These are phyloP conservation scores for Coniochaeta sp. DNA, from an alignment of 2,329 filamentous ascomycete species.

Conservation along the genomic window DNA sequence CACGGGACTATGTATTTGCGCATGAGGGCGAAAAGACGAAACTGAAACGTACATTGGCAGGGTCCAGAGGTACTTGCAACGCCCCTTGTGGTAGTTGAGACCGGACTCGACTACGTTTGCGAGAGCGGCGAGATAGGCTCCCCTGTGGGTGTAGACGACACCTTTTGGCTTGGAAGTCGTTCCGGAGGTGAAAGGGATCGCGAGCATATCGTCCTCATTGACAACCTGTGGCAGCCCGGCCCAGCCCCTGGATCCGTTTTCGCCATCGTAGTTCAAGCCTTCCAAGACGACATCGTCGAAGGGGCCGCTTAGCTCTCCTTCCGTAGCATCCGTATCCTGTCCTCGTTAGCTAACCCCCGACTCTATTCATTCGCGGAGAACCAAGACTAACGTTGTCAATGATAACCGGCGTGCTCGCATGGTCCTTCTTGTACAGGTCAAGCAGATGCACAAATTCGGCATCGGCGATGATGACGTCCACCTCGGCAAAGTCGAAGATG, in stretches of 20 bases:
- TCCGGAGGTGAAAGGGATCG: conserved; percentile 88
- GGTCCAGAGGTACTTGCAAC: conserved; percentile 85
- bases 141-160: conserved; percentile 84
- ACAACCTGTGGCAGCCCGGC: conserved; percentile 62
- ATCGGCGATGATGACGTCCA: conserved; percentile 82
- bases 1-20: not conserved
- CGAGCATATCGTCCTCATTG: conserved; percentile 75
- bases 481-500: conserved; percentile 82
- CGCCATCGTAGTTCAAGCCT: conserved; percentile 64
- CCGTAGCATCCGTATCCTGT: conserved; percentile 70
- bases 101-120: conserved; percentile 86
- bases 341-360: not conserved
- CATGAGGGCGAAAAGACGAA: too few relatives aligned
- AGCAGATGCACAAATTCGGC: conserved; percentile 69
- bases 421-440: conserved; percentile 52
- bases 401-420: conserved; percentile 62
- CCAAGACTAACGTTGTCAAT: conserved; percentile 52
- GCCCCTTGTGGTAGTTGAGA: conserved; percentile 61
- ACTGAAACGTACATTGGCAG: conserved; percentile 87
- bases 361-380: not conserved
- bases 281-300: conserved; percentile 81
- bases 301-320: conserved; percentile 66
- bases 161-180: conserved; percentile 91
- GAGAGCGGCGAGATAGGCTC: conserved; percentile 76
- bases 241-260: conserved; percentile 68